A percentile compares a stretch with the other conserved stretches of the same genome.
phyloP scores from a whole-genome alignment of 2,329 filamentous ascomycete genomes.

The Arthrobotrys iridis region DNA sequence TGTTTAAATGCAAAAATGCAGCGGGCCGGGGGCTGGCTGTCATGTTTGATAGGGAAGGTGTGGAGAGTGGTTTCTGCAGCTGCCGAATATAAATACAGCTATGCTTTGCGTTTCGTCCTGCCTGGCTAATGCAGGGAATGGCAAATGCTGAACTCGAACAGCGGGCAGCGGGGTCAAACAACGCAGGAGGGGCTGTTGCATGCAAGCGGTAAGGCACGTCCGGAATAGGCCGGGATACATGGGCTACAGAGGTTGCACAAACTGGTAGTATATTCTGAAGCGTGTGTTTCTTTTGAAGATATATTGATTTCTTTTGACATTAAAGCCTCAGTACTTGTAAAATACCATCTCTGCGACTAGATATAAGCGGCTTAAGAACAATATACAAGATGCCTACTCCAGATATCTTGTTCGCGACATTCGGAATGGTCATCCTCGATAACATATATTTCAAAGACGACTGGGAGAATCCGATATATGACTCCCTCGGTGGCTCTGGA shows the following conservation, averaged over 20 bases:
- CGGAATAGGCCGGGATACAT: constrained; percentile 9
- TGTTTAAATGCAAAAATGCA: neutral
- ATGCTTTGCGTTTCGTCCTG: too few relatives aligned
- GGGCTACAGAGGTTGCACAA: constrained; percentile 12
- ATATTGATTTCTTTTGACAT: too few relatives aligned
- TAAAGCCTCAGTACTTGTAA: too few relatives aligned
- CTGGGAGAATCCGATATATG: constrained; percentile 22
- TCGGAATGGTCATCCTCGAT: constrained; percentile 48
- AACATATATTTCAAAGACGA: constrained; percentile 40
- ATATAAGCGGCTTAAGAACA: too few relatives aligned
- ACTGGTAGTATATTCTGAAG: too few relatives aligned
- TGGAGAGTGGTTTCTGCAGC: constrained; percentile 17
- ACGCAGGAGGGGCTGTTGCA: constrained; percentile 12
- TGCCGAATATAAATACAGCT: constrained; percentile 35
- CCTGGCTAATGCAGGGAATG: neutral
- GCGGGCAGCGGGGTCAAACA: constrained; percentile 7
- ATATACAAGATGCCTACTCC: constrained; percentile 11
- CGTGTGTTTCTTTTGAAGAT: too few relatives aligned
- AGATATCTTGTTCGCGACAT: constrained; percentile 26
- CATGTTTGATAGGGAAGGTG: constrained; percentile 45
- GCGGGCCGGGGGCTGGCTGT: neutral
- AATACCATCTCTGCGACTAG: too few relatives aligned
- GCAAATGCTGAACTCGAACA: neutral
- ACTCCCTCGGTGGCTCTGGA: constrained; percentile 36
- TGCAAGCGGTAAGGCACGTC: constrained; percentile 2